Conservation (phyloP, 805 yeast genomes). For the Saitoella complicata region DNA sequence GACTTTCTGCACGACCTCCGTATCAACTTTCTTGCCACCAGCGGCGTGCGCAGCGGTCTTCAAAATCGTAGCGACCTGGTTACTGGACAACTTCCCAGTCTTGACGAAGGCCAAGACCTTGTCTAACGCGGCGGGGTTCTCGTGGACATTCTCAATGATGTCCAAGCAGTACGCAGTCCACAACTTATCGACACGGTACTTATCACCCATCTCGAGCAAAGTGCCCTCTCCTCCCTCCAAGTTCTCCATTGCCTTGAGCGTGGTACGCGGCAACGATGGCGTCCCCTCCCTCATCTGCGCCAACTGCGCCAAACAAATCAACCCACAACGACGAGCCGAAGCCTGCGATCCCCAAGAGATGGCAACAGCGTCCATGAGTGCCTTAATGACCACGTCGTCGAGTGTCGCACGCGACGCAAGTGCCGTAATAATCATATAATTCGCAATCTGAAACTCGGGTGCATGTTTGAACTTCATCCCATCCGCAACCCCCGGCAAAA, state of each 20-base stretch:
- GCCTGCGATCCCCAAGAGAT: slow-evolving; percentile 25
- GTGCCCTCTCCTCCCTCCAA: neutral
- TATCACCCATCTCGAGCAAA: neutral
- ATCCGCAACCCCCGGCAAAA: slow-evolving; percentile 22
- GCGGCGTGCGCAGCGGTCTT: neutral
- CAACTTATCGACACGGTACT: neutral
- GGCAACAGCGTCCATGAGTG: slow-evolving; percentile 45
- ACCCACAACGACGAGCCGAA: slow-evolving; percentile 15
- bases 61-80: slow-evolving; percentile 8
- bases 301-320: slow-evolving; percentile 22
- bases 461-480: slow-evolving; percentile 15
- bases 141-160: neutral
- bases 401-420: slow-evolving; percentile 58
- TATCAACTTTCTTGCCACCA: neutral
- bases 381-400: slow-evolving; percentile 34
- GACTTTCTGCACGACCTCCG: neutral
- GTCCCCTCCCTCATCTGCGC: neutral
- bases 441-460: slow-evolving; percentile 59
- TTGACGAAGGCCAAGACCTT: neutral
- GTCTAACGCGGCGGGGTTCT: neutral
- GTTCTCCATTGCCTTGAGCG: neutral
- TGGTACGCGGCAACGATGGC: neutral
- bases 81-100: slow-evolving; percentile 6
- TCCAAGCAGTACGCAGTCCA: neutral
- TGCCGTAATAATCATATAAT: slow-evolving; percentile 69